Conservation (phyloP, 2,329 filamentous ascomycete genomes). For the Colletotrichum sojae region DNA sequence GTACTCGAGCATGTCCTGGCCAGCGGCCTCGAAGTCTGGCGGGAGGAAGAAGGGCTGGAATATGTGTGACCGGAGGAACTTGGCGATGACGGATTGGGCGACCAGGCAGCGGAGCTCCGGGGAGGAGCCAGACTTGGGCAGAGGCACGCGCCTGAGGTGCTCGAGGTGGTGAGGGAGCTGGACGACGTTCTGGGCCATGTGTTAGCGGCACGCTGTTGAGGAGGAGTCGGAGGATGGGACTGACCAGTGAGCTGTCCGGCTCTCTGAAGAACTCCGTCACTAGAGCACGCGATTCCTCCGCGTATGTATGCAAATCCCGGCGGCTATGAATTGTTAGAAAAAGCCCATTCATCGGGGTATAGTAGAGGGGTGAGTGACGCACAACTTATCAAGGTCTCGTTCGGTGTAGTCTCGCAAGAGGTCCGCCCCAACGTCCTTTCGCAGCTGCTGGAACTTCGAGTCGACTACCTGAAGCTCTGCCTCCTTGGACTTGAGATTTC, state of each 20-base stretch:
- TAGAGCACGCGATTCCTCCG: conserved; percentile 45
- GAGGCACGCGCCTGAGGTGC: conserved; percentile 12
- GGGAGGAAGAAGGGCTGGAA: conserved; percentile 49
- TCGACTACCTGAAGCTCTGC: not conserved
- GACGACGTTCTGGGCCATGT: not conserved
- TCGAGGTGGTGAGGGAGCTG: not conserved
- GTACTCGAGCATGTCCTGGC: conserved; percentile 44
- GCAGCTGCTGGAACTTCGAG: conserved; percentile 12
- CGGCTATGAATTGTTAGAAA: conserved; percentile 42
- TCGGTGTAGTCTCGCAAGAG: conserved; percentile 42
- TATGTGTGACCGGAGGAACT: conserved; percentile 45
- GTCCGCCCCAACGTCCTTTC: conserved; percentile 39
- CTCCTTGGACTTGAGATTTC: conserved; percentile 8
- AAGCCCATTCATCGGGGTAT: not conserved
- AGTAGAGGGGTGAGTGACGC: conserved; percentile 17
- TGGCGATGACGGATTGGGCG: conserved; percentile 47
- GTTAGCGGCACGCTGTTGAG: no score
- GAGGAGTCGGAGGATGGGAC: not conserved
- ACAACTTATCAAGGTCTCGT: conserved; percentile 45
- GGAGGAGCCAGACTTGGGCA: conserved; percentile 41
- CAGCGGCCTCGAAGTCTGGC: conserved; percentile 36
- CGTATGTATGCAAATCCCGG: conserved; percentile 44
- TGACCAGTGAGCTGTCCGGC: conserved; percentile 44
- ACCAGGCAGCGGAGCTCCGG: conserved; percentile 48
- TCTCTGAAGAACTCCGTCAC: conserved; percentile 48